These are phyloP conservation scores for Zasmidium angulare DNA, from an alignment of 2,329 filamentous ascomycete genomes.

Conservation along the genomic window DNA sequence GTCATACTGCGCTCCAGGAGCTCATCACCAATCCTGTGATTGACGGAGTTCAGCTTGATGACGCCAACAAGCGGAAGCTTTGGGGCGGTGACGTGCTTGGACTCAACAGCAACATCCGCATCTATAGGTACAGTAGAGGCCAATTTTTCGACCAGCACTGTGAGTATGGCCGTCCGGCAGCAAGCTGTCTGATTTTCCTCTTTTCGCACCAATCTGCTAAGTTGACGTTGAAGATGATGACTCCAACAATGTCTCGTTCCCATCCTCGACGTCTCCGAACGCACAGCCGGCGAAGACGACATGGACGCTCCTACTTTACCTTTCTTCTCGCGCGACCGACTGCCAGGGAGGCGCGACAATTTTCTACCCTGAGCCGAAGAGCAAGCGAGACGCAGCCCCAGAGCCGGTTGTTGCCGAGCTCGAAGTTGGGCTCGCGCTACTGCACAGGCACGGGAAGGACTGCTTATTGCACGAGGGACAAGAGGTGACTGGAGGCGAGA, in stretches of 20 bases:
- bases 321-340: constrained; percentile 72
- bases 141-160: constrained; percentile 94
- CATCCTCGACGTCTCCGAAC: constrained; percentile 42
- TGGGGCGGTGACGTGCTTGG: constrained; percentile 85
- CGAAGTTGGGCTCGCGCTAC: constrained; percentile 79
- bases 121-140: constrained; percentile 81
- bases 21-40: constrained; percentile 46
- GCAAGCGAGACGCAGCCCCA: constrained; percentile 38
- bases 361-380: constrained; percentile 71
- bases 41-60: constrained; percentile 31
- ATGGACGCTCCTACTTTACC: constrained; percentile 87
- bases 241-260: constrained; percentile 68
- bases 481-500: constrained; percentile 77
- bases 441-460: constrained; percentile 86
- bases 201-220: background rate
- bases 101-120: constrained; percentile 81
- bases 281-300: constrained; percentile 67
- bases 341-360: constrained; percentile 87
- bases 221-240: constrained; percentile 69
- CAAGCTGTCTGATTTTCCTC: too few relatives aligned
- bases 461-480: constrained; percentile 87
- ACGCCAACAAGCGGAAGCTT: constrained; percentile 37
- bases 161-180: too few relatives aligned
- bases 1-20: constrained; percentile 69
- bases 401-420: constrained; percentile 67